Evolutionary conservation across 139 green algal genomes (phyloP), one percentile per base, ranked within the genome.

Genomic region (Pleodorina starrii): DNA sequence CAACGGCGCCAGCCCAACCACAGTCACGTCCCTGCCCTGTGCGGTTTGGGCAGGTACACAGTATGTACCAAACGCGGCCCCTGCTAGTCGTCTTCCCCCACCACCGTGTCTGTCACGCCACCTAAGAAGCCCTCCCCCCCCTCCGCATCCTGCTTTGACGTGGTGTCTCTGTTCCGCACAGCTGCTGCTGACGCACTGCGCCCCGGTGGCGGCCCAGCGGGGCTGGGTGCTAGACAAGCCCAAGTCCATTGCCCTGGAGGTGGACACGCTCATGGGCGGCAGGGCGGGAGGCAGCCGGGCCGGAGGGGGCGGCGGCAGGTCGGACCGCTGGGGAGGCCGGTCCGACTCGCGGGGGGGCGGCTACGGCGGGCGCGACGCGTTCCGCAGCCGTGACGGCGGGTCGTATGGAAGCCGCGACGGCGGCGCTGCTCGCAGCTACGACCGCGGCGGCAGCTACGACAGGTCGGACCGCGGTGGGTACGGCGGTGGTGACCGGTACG

Each of bases 191-290:
- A 5, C n/a, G 14, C 42, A 77, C 81, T 90, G 69, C 43, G 36
- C 48, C 0, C 44, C 23, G 9, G 78, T 71, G 40, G 84, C 83
- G 17, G 72, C 81, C 51, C 29, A 59, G 29, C 29, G 69, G 40
- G 90, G 90, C 11, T 88, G 87, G 78, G 16, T 80, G 10, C 74
- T 94, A 42, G 90, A 94, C 42, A 57, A 59, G 63, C 90, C 93
- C 11, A 46, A 42, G 25, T 87, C 83, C 29, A 77, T 95, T 14
- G 71, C 91, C 2, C 83, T 95, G 11, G 93, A 95, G 42, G 69
- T 93, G 9, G 51, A 81, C 12, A 90, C 91, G 48, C 74, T 92
- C 36, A 63, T 69, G 16, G 90, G 88, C 35, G 40, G 89, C 73
- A 9, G 89, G 40, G 38, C 80, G 5, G 72, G 85, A 19, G 81